Conservation (phyloP, 2,329 filamentous ascomycete genomes). For the Zarea fungicola region DNA sequence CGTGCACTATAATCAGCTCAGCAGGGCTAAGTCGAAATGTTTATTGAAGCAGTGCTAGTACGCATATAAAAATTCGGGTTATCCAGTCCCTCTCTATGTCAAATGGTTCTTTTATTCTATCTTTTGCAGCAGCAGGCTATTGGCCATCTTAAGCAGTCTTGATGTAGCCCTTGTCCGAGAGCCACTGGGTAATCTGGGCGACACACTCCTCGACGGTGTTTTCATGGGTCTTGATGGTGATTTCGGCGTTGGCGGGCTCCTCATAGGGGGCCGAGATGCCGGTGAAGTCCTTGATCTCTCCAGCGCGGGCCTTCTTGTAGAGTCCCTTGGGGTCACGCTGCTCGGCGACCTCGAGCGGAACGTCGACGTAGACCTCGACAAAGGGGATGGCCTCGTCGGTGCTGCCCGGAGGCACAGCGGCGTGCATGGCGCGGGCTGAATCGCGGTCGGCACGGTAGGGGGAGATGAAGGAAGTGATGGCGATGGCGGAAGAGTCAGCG, state of each 20-base stretch:
- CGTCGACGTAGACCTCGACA: constrained; percentile 89
- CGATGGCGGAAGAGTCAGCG: constrained; percentile 80
- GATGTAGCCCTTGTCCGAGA: constrained; percentile 59
- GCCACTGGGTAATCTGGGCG: constrained; percentile 73
- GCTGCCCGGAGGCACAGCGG: constrained; percentile 35
- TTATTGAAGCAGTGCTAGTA: no score
- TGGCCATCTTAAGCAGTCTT: constrained; percentile 20
- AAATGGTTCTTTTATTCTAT: not conserved
- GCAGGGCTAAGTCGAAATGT: no score
- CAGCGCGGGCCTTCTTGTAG: constrained; percentile 93
- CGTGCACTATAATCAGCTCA: no score
- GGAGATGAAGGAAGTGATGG: constrained; percentile 94
- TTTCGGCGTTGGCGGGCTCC: constrained; percentile 77
- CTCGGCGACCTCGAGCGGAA: constrained; percentile 87
- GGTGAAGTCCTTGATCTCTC: constrained; percentile 95
- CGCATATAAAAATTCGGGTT: no score
- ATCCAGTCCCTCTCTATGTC: not conserved
- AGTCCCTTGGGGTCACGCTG: constrained; percentile 94
- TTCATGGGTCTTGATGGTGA: constrained; percentile 78
- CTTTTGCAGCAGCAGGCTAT: no score
- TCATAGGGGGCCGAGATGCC: constrained; percentile 95
- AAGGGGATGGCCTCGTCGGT: constrained; percentile 73
- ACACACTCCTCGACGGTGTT: constrained; percentile 86
- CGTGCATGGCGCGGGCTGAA: constrained; percentile 75
- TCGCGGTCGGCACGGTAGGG: constrained; percentile 86